Percentiles rank a stretch among this genome's conserved stretches.
These are phyloP conservation scores for Rhinocladiella similis DNA, from an alignment of 2,329 filamentous ascomycete genomes.

Conservation along the genomic window DNA sequence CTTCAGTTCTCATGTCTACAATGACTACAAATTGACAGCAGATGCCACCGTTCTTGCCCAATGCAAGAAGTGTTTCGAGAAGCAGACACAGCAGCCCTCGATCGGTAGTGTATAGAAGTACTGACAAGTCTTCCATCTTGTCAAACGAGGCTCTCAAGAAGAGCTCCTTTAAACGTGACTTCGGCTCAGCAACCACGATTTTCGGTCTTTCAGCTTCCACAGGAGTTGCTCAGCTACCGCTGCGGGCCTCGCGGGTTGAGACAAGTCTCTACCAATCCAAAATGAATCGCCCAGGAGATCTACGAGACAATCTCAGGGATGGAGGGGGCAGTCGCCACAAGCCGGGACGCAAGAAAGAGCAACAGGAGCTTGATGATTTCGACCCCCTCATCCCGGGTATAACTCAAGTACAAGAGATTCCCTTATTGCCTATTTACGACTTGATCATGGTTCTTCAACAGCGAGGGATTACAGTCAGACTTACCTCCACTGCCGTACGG, in stretches of 20 bases:
- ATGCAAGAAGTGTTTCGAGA: not conserved
- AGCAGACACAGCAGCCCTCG: not conserved
- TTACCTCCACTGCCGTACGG: not conserved
- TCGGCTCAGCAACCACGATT: not conserved
- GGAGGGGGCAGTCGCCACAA: not conserved
- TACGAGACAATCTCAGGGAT: no score
- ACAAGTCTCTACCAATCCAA: not conserved
- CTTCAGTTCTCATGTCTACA: not conserved
- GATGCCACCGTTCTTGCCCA: not conserved
- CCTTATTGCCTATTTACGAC: constrained; percentile 10
- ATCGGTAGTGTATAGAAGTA: not conserved
- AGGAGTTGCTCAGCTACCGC: not conserved
- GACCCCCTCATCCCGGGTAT: not conserved
- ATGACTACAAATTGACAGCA: not conserved
- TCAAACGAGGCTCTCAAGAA: not conserved
- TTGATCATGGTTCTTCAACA: constrained; percentile 9
- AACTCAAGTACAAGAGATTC: not conserved
- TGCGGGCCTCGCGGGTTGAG: no score
- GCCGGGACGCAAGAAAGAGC: not conserved
- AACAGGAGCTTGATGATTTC: not conserved
- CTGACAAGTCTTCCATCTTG: not conserved
- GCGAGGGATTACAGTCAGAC: constrained; percentile 10
- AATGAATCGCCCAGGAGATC: not conserved
- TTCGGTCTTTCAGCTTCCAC: not conserved
- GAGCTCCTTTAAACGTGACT: not conserved